Evolutionary conservation across 2,329 filamentous ascomycete genomes (phyloP).

Genomic region (Trichoderma asperellum): DNA sequence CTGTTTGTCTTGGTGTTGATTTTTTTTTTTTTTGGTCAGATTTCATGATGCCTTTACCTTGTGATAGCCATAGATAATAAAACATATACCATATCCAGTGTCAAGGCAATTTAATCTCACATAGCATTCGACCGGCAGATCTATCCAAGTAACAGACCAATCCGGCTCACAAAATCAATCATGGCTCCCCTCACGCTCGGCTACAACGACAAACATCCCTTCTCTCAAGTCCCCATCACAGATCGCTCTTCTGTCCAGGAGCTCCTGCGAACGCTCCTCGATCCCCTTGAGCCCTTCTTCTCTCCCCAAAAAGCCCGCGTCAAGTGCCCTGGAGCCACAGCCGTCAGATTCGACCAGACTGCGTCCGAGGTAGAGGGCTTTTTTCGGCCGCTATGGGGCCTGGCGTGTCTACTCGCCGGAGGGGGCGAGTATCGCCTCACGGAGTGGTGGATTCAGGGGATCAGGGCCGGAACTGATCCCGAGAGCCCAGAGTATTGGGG

Average conservation of each 20-base stretch:
- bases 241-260: slow-evolving; percentile 53
- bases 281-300: slow-evolving; percentile 73
- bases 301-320: slow-evolving; percentile 41
- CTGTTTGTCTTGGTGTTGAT: background rate
- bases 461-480: slow-evolving; percentile 73
- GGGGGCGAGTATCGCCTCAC: slow-evolving; percentile 66
- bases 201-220: slow-evolving; percentile 59
- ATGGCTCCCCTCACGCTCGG: slow-evolving; percentile 46
- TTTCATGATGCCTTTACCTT: background rate
- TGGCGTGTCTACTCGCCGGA: slow-evolving; percentile 71
- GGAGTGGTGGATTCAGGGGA: slow-evolving; percentile 63
- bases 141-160: background rate
- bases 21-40: background rate
- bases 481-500: slow-evolving; percentile 75
- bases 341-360: slow-evolving; percentile 76
- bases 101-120: background rate
- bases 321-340: slow-evolving; percentile 67
- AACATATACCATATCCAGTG: background rate
- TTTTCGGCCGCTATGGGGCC: slow-evolving; percentile 74
- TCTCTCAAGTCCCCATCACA: slow-evolving; percentile 55
- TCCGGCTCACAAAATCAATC: background rate
- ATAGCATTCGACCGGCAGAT: background rate
- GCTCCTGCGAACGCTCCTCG: slow-evolving; percentile 65
- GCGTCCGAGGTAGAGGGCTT: slow-evolving; percentile 79
- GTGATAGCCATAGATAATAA: background rate